Evolutionary conservation across 768 basidiomycete genomes (phyloP), one percentile per base, ranked within the genome.

Genomic region (Crucibulum laeve): DNA sequence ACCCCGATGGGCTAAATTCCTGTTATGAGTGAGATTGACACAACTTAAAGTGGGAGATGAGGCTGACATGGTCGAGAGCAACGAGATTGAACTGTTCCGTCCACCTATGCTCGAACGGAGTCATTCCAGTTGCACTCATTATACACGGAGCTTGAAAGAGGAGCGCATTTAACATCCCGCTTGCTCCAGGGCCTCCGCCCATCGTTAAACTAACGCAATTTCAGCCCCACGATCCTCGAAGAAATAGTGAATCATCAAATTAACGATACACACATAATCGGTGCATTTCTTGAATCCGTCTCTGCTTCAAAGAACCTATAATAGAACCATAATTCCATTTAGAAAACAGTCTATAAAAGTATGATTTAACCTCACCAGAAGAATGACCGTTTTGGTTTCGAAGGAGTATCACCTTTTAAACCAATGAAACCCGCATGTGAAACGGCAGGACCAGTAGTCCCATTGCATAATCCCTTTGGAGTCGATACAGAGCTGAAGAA

Each of bases 351-450:
- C 13, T 10, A 19, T 23, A 3, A 11, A 6, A 2, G 26, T 4
- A 37, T 32, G 13, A n/a, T n/a, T n/a, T n/a, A n/a, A n/a, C n/a
- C n/a, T n/a, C 25, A 52, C 56, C 52, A 57, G 39, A 55, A 57
- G 44, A 57, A 55, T 3, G 50, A 51, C 25, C 50, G 40, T 41
- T 53, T 58, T 11, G 61, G 64, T 1, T 34, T 28, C 1, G 23
- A 43, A 5, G 55, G 49, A 28, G 25, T 55, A 45, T 67, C 65
- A 4, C 57, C 59, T 37, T 55, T 42, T 15, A 65, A 35, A 3
- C 61, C 63, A 38, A 65, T 61, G 42, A 57, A 55, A 1, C 64
- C 62, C n/a, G n/a, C n/a, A n/a, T n/a, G n/a, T n/a, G n/a, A n/a
- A n/a, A n/a, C n/a, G n/a, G n/a, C n/a, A n/a, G n/a, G n/a, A n/a